These are phyloP conservation scores for Polygonum aviculare DNA, from an alignment of 148 eudicot species.

Conservation along the genomic window DNA sequence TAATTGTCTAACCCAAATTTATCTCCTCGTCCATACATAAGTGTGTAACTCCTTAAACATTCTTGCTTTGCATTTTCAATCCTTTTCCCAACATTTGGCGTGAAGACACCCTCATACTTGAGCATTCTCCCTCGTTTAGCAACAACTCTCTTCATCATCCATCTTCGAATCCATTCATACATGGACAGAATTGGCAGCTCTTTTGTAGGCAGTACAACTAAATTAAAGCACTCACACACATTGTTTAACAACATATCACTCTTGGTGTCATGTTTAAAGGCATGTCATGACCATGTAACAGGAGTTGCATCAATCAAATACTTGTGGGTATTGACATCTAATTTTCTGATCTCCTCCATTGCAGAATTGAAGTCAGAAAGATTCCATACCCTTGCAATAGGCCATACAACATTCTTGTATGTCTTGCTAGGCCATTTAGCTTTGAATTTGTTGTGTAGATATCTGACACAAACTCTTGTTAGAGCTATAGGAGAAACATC, in stretches of 20 bases:
- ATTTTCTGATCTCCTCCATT: background rate
- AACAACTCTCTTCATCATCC: background rate
- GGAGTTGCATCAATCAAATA: background rate
- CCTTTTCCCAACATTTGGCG: background rate
- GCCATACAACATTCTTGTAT: background rate
- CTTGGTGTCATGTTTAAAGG: background rate
- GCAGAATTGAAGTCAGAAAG: background rate
- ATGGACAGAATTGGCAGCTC: too few species aligned
- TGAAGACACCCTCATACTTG: background rate
- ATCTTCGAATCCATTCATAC: too few species aligned
- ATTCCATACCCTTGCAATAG: background rate
- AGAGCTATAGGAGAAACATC: background rate
- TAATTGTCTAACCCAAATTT: too few species aligned
- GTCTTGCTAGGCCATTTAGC: background rate
- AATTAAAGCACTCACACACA: too few species aligned
- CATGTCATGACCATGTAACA: background rate
- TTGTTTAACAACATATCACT: background rate
- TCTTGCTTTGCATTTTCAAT: background rate
- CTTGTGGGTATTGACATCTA: background rate
- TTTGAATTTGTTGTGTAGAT: constrained; percentile 5
- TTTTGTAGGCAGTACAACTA: too few species aligned
- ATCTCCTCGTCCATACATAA: background rate
- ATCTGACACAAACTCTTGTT: background rate
- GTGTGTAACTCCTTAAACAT: background rate
- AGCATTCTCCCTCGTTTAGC: background rate